Evolutionary conservation across 73 alveolate species (phyloP), one percentile per base, ranked within the genome.

Genomic region (Paramecium pentaurelia): DNA sequence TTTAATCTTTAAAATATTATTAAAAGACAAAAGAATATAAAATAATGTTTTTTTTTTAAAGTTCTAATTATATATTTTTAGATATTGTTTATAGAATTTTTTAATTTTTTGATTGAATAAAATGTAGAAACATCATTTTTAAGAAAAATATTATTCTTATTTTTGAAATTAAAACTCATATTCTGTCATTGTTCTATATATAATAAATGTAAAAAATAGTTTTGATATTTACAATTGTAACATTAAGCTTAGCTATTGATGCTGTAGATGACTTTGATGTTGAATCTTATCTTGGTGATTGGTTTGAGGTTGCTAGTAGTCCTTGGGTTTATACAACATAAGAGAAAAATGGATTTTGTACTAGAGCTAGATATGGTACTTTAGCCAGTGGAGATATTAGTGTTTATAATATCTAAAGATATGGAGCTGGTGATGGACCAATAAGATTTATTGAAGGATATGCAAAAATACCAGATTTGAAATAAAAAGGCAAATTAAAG

Each of bases 301-400:
- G 91, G 91, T 80, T 27, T 80, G 91, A 80, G 16, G 91, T 80
- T 6, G 91, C 91, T 27, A 80, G 91, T 45, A 80, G 91, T 49
- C 91, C 91, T 12, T 25, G 47, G 47, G 91, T 80, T 20, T 77
- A 80, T 47, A 27, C 47, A 22, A 80, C 91, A 6, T 80, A 45
- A 8, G 91, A 80, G 58, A 80, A 44, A 80, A 27, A 27, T 45
- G 91, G 91, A 45, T 45, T 25, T 22, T 40, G 91, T 42, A 44
- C 14, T 11, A 40, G 91, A 44, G 91, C 91, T 20, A 80, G 91
- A 36, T 80, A 80, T 47, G 91, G 77, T 27, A 36, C 16, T 0
- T 32, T 32, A 34, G 20, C 71, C 10, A 80, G 34, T 80, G 91
- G 91, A 25, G 49, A 42, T 14, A 30, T 80, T 8, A 80, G 91